Conservation (phyloP, 2,329 filamentous ascomycete genomes). For the Sclerotinia nivalis region DNA sequence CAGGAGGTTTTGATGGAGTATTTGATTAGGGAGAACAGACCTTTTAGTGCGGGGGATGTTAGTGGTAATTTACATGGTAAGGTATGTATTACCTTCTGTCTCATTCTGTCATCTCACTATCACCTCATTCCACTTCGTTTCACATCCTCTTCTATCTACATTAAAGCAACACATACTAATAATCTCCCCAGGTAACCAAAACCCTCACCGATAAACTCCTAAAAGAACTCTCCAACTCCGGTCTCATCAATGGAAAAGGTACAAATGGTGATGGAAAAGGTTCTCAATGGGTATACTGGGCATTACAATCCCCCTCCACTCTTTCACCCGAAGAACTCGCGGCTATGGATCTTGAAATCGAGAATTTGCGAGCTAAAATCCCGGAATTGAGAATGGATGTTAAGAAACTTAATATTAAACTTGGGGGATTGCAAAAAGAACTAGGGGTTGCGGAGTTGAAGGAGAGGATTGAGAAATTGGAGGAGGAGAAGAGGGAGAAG, state of each 20-base stretch:
- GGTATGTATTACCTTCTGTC: conserved; percentile 30
- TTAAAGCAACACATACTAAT: conserved; percentile 20
- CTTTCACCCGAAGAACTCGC: conserved; percentile 43
- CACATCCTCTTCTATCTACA: neutral
- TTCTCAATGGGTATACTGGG: conserved; percentile 42
- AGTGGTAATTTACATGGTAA: conserved; percentile 64
- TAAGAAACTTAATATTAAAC: conserved; percentile 34
- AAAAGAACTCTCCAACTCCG: conserved; percentile 62
- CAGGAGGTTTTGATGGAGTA: conserved; percentile 42
- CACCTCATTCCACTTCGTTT: accelerated
- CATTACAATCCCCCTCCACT: conserved; percentile 34
- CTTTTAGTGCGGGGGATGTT: conserved; percentile 53
- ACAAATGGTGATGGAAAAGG: conserved; percentile 39
- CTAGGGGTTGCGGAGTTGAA: conserved; percentile 50
- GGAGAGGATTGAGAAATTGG: conserved; percentile 46
- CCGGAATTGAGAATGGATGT: conserved; percentile 39
- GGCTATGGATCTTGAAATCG: conserved; percentile 42
- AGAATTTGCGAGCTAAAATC: conserved; percentile 48
- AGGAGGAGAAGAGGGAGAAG: conserved; percentile 43
- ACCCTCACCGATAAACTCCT: conserved; percentile 60
- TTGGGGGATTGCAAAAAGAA: conserved; percentile 48
- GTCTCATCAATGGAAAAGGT: conserved; percentile 55
- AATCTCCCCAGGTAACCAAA: conserved; percentile 37
- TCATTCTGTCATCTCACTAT: neutral
- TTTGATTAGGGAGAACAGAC: conserved; percentile 44